phyloP scores from a whole-genome alignment of 1,284 basidiomycete genomes.

The Naganishia sp. region DNA sequence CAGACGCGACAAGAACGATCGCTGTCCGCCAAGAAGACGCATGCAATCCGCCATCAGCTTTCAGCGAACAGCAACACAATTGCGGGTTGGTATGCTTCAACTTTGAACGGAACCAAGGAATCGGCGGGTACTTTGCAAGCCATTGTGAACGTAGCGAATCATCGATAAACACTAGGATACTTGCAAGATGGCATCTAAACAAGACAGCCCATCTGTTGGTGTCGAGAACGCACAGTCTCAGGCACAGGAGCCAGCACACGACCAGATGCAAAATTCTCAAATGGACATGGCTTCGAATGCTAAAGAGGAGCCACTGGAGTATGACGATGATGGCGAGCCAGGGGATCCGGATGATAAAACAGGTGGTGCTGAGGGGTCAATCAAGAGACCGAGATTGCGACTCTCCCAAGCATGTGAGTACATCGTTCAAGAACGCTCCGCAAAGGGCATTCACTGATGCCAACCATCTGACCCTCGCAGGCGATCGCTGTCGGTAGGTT shows the following conservation, averaged over 20 bases:
- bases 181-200: background rate
- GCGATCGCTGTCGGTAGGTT: conserved; percentile 36
- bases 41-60: no score
- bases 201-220: background rate
- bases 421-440: background rate
- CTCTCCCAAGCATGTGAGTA: conserved; percentile 34
- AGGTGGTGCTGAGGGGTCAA: conserved; percentile 12
- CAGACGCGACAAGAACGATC: no score
- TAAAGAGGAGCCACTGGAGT: conserved; percentile 13
- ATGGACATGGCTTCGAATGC: background rate
- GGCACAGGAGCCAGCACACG: background rate
- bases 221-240: background rate
- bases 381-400: conserved; percentile 34
- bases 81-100: no score
- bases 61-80: no score
- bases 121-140: no score
- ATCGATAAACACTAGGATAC: no score
- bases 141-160: no score
- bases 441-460: background rate
- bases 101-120: no score
- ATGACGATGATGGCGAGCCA: conserved; percentile 9
- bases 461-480: background rate
- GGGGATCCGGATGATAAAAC: conserved; percentile 7
- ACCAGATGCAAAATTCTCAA: background rate
- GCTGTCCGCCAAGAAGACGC: no score